These are phyloP conservation scores for Ceriops decandra DNA, from an alignment of 345 rosid genomes.

Conservation along the genomic window DNA sequence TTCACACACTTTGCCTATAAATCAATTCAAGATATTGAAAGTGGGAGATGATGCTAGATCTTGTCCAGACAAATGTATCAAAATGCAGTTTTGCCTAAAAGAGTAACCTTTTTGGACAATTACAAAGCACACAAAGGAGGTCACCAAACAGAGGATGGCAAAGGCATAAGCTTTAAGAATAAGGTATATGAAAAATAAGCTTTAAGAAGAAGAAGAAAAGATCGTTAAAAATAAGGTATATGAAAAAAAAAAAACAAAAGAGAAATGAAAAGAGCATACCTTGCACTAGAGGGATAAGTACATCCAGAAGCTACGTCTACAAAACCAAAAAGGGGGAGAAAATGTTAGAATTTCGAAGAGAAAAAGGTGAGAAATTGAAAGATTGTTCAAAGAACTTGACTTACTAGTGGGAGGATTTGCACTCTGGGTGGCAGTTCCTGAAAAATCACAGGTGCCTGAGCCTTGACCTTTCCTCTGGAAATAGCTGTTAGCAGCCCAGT, in stretches of 20 bases:
- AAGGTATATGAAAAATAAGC: too few species aligned
- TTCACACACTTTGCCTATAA: not conserved
- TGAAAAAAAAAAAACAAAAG: too few species aligned
- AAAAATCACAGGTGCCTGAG: slow-evolving; percentile 57
- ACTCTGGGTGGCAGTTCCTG: slow-evolving; percentile 45
- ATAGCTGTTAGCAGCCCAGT: slow-evolving; percentile 69
- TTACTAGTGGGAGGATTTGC: slow-evolving; percentile 45
- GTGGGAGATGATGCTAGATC: slow-evolving; percentile 3
- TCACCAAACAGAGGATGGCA: not conserved
- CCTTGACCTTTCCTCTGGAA: slow-evolving; percentile 57
- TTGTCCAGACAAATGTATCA: not conserved
- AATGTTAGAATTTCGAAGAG: not conserved
- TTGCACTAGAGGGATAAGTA: slow-evolving; percentile 14
- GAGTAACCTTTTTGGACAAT: not conserved
- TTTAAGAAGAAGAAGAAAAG: not conserved
- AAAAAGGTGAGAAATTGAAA: not conserved
- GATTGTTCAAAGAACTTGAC: not conserved
- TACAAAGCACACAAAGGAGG: slow-evolving; percentile 7
- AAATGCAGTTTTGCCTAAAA: not conserved
- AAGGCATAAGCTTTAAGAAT: not conserved
- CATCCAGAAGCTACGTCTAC: slow-evolving; percentile 18
- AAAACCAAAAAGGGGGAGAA: not conserved
- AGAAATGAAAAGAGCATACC: not conserved
- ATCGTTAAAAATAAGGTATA: not conserved
- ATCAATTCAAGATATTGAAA: not conserved